These are phyloP conservation scores for Solanum chmielewskii DNA, from an alignment of 257 asterid species.

Conservation along the genomic window DNA sequence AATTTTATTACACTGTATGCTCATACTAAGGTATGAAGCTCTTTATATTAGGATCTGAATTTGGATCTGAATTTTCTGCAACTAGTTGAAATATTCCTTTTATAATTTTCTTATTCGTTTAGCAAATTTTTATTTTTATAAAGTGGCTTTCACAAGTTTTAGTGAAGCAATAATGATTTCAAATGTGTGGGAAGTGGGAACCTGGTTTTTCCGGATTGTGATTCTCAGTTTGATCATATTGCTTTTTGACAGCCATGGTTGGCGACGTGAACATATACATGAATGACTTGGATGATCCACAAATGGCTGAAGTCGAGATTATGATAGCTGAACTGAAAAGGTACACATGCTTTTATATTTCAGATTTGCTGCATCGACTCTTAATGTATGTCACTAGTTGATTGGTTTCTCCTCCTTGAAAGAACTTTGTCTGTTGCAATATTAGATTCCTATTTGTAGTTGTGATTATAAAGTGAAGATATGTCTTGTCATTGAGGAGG, in stretches of 20 bases:
- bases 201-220: neutral
- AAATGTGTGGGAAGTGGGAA: neutral
- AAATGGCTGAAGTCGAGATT: slow-evolving; percentile 74
- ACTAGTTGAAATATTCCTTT: neutral
- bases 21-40: neutral
- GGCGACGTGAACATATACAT: slow-evolving; percentile 88
- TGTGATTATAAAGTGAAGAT: neutral
- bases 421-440: neutral
- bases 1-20: neutral
- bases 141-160: neutral
- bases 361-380: neutral
- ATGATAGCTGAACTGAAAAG: slow-evolving; percentile 84
- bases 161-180: neutral
- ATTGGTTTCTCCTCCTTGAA: neutral
- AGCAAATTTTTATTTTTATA: neutral
- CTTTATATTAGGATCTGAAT: neutral
- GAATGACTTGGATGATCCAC: slow-evolving; percentile 78
- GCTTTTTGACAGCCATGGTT: slow-evolving; percentile 60
- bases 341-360: slow-evolving; percentile 19
- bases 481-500: neutral
- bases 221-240: neutral
- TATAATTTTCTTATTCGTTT: neutral
- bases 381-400: neutral
- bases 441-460: neutral
- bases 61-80: neutral